Conservation (phyloP, 495 filamentous ascomycete species). For the Aspergillus ellipticus region DNA sequence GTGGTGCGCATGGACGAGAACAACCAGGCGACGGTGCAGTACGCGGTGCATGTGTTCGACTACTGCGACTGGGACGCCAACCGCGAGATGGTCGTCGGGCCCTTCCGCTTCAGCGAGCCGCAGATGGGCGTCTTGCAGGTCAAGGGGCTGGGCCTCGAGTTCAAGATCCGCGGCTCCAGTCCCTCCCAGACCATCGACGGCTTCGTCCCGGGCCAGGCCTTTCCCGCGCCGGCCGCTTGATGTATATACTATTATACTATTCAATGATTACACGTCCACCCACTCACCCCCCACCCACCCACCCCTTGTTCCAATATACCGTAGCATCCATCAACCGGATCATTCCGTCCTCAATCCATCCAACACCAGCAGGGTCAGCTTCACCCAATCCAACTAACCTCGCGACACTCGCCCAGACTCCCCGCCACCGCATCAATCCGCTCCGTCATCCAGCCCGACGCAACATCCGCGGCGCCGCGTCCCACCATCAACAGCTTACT, state of each 20-base stretch:
- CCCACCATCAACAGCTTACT: slow-evolving; percentile 18
- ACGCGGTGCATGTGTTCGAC: neutral
- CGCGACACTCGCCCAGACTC: too few relatives aligned
- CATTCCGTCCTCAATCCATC: neutral
- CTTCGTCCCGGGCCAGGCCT: neutral
- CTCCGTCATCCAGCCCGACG: slow-evolving; percentile 29
- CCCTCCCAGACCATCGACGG: neutral
- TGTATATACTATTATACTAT: too few relatives aligned
- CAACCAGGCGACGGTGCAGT: neutral
- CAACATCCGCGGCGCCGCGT: slow-evolving; percentile 6
- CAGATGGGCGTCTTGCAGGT: neutral
- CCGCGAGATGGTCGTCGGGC: neutral
- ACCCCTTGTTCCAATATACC: too few relatives aligned
- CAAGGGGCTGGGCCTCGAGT: neutral
- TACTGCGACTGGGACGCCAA: neutral
- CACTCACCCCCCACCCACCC: too few relatives aligned
- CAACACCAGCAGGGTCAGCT: too few relatives aligned
- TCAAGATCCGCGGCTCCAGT: neutral
- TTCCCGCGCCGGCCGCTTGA: neutral
- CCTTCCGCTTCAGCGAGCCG: neutral
- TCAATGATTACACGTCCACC: neutral
- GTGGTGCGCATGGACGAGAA: neutral
- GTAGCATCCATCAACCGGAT: neutral
- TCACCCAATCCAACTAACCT: too few relatives aligned
- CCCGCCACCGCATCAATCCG: slow-evolving; percentile 22